Conservation (phyloP, 805 yeast genomes). For the Teunomyces panamensis region DNA sequence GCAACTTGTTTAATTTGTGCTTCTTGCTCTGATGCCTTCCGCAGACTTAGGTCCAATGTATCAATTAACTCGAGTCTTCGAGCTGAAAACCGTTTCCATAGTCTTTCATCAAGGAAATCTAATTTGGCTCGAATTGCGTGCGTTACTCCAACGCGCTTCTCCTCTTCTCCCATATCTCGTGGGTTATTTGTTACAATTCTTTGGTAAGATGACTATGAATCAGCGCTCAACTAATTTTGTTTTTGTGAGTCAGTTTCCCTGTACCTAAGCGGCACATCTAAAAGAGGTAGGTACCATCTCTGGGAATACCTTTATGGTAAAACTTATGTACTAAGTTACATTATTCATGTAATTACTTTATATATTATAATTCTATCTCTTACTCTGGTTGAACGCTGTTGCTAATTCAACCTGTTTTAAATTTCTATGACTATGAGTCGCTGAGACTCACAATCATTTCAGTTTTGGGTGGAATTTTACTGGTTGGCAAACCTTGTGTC, state of each 20-base stretch:
- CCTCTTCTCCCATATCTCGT: slow-evolving; percentile 1
- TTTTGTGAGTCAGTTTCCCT: slow-evolving; percentile 1
- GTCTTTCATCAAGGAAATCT: slow-evolving; percentile 73
- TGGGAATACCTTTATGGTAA: not conserved
- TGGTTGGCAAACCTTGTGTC: not conserved
- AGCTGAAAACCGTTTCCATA: slow-evolving; percentile 90
- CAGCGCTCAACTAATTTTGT: slow-evolving; percentile 4
- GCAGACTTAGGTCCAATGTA: slow-evolving; percentile 55
- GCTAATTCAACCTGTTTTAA: not conserved
- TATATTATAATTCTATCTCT: no score
- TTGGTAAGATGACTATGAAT: slow-evolving; percentile 10
- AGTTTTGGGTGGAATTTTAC: not conserved
- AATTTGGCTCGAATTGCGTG: slow-evolving; percentile 58
- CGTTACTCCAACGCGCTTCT: slow-evolving; percentile 48
- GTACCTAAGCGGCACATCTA: not conserved
- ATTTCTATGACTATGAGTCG: slow-evolving; percentile 1
- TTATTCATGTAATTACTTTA: no score
- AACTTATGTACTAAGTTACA: no score
- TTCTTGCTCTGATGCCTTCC: slow-evolving; percentile 93
- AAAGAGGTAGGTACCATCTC: not conserved
- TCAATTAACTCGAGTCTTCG: slow-evolving; percentile 87
- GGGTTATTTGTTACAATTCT: not conserved
- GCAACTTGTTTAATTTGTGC: slow-evolving; percentile 78
- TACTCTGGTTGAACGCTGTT: no score
- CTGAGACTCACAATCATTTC: slow-evolving; percentile 1